Evolutionary conservation across 2,329 filamentous ascomycete genomes (phyloP).

Genomic region (Colletotrichum caudatum): DNA sequence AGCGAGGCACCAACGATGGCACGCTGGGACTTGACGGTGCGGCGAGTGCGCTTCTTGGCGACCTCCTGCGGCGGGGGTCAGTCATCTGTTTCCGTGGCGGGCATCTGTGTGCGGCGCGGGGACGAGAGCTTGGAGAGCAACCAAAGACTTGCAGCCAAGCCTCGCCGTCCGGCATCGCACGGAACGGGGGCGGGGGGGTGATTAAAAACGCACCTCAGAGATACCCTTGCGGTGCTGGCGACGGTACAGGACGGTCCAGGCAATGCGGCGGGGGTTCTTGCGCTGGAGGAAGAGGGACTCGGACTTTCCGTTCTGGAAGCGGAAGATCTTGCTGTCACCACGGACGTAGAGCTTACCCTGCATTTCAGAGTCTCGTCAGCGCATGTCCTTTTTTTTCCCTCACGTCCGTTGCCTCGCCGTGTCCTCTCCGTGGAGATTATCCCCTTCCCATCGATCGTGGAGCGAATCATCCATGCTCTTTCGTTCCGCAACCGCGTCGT

Average conservation of each 20-base stretch:
- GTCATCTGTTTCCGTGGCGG: constrained; percentile 41
- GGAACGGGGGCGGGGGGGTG: background rate
- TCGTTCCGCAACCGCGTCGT: background rate
- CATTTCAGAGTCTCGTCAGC: constrained; percentile 49
- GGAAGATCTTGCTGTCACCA: constrained; percentile 99
- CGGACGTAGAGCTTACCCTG: constrained; percentile 99
- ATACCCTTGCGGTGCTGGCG: constrained; percentile 99
- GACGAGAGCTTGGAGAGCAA: background rate
- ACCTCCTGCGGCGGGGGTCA: constrained; percentile 81
- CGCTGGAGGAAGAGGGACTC: constrained; percentile 99
- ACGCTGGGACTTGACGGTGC: constrained; percentile 98
- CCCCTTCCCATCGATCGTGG: constrained; percentile 14
- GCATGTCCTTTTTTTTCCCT: constrained; percentile 3
- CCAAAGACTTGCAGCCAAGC: background rate
- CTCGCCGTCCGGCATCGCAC: background rate
- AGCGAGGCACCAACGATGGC: constrained; percentile 99
- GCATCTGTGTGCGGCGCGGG: background rate
- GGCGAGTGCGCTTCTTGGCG: constrained; percentile 99
- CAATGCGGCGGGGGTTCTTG: constrained; percentile 99
- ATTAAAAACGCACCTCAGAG: constrained; percentile 85
- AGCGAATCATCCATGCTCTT: constrained; percentile 6
- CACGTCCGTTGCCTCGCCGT: constrained; percentile 20
- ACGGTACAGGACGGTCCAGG: constrained; percentile 98
- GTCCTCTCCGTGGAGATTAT: background rate
- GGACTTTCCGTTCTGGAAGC: constrained; percentile 99